Evolutionary conservation across 1,284 basidiomycete species (phyloP).

Genomic region (Malassezia sp.): DNA sequence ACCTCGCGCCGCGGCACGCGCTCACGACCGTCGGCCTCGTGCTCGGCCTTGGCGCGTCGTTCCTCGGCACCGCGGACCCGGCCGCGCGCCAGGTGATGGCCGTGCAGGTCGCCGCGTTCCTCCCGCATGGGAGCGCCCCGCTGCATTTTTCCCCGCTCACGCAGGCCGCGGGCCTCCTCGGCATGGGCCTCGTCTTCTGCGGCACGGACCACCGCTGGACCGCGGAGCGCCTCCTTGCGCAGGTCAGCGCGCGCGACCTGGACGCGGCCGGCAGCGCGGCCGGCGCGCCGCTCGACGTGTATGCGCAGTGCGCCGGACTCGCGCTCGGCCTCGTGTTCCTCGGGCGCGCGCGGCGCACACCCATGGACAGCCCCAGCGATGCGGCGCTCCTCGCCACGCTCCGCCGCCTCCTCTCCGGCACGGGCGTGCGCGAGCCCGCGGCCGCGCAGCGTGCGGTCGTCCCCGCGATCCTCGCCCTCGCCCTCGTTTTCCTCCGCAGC

Average conservation of each 20-base stretch:
- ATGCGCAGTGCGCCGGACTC: conserved; percentile 75
- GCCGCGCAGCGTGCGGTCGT: conserved; percentile 52
- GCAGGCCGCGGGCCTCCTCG: conserved; percentile 76
- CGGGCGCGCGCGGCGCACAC: conserved; percentile 52
- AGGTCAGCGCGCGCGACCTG: conserved; percentile 58
- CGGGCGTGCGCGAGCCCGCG: conserved; percentile 1
- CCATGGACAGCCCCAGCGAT: conserved; percentile 30
- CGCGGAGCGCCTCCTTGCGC: conserved; percentile 76
- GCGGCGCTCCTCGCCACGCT: conserved; percentile 26
- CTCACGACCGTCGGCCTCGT: conserved; percentile 84
- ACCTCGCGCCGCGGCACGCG: conserved; percentile 88
- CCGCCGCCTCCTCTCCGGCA: conserved; percentile 20
- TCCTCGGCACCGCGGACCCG: conserved; percentile 72
- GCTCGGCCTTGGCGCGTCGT: conserved; percentile 79
- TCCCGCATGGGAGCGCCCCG: conserved; percentile 74
- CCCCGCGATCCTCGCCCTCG: conserved; percentile 75
- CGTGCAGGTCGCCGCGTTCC: conserved; percentile 80
- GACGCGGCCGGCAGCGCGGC: conserved; percentile 65
- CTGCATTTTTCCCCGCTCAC: conserved; percentile 80
- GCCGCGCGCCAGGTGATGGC: conserved; percentile 81
- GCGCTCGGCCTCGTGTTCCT: conserved; percentile 94
- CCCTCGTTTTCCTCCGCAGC: conserved; percentile 80
- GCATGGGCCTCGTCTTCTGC: conserved; percentile 78
- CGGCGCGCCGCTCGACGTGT: conserved; percentile 57
- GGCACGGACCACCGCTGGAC: conserved; percentile 77